Evolutionary conservation across 208 protist species (phyloP), one percentile per base, ranked within the genome.

Genomic region (Phytomonas francai): DNA sequence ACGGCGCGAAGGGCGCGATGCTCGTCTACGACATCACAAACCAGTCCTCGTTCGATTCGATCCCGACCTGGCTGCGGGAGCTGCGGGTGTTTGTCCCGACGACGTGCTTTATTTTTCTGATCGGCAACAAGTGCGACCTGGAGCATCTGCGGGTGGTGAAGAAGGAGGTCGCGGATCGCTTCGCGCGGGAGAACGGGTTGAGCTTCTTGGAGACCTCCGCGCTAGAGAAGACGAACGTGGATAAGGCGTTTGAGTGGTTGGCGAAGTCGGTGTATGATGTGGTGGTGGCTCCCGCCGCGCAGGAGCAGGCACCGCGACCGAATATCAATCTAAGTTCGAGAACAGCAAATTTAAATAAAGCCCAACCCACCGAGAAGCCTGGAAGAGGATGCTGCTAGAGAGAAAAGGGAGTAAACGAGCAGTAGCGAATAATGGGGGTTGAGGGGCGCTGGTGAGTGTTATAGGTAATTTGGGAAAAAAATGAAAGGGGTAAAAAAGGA

Each of bases 11-110:
- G 57, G 97, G 98, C 34, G 98, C 98, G 14, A 91, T 99, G 76
- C 89, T 99, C 11, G 98, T 99, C 33, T 99, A 99, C 78, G 98
- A 99, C 89, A 99, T 99, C 73, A 97, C 98, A 6, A 99, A 99
- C 73, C 87, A 97, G 49, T 81, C 75, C 11, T 98, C 97, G 11
- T 99, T 98, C 78, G 97, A 99, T 68, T 98, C 98, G 62, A 96
- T 99, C 58, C 95, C 97, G 5, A 94, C 95, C 31, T 99, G 98
- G 98, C 91, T 99, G 59, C 97, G 98, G 80, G 98, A 99, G 86
- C 86, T 99, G 32, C 92, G 97, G 57, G 91, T 98, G 56, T 97
- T 99, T 72, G 97, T 98, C n/a, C 90, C 93, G 9, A 80, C 84
- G 64, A 97, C 97, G 64, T 98, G 98, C 72, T 97, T 97, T 49